These are phyloP conservation scores for Annulohypoxylon maeteangense DNA, from an alignment of 495 filamentous ascomycete genomes.

Conservation along the genomic window DNA sequence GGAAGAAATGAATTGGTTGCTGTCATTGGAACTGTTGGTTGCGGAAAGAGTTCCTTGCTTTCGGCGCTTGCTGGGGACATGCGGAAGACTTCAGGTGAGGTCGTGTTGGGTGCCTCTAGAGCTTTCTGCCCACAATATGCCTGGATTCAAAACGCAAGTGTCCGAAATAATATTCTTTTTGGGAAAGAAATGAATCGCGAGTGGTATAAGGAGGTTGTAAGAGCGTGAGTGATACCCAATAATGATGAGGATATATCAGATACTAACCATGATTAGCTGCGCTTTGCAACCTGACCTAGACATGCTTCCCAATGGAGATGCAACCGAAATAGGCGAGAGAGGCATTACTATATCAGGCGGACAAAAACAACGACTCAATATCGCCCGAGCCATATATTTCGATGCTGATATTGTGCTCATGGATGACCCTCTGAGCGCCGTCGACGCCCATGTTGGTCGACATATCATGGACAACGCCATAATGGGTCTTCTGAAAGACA, in stretches of 20 bases:
- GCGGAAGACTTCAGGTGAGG: slow-evolving; percentile 78
- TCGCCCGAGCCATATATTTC: slow-evolving; percentile 87
- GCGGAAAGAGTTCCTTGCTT: slow-evolving; percentile 90
- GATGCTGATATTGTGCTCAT: slow-evolving; percentile 83
- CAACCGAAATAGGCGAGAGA: slow-evolving; percentile 80
- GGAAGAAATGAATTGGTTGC: slow-evolving; percentile 86
- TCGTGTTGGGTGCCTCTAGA: slow-evolving; percentile 78
- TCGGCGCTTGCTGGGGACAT: slow-evolving; percentile 94
- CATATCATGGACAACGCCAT: slow-evolving; percentile 98
- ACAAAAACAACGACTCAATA: slow-evolving; percentile 85
- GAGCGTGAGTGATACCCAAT: slow-evolving; percentile 52
- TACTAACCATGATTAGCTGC: slow-evolving; percentile 60
- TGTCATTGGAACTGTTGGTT: slow-evolving; percentile 90
- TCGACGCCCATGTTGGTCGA: slow-evolving; percentile 87
- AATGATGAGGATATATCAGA: slow-evolving; percentile 4
- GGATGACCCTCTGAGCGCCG: slow-evolving; percentile 85
- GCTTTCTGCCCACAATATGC: slow-evolving; percentile 96
- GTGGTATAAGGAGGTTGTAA: slow-evolving; percentile 72
- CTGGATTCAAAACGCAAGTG: slow-evolving; percentile 94
- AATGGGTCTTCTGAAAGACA: slow-evolving; percentile 85
- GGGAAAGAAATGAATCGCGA: slow-evolving; percentile 75
- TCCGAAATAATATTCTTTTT: slow-evolving; percentile 90
- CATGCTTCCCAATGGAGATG: slow-evolving; percentile 78
- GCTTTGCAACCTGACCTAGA: slow-evolving; percentile 77
- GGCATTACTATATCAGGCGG: slow-evolving; percentile 86